These are phyloP conservation scores for Lycium barbarum DNA, from an alignment of 257 asterid species.

Conservation along the genomic window DNA sequence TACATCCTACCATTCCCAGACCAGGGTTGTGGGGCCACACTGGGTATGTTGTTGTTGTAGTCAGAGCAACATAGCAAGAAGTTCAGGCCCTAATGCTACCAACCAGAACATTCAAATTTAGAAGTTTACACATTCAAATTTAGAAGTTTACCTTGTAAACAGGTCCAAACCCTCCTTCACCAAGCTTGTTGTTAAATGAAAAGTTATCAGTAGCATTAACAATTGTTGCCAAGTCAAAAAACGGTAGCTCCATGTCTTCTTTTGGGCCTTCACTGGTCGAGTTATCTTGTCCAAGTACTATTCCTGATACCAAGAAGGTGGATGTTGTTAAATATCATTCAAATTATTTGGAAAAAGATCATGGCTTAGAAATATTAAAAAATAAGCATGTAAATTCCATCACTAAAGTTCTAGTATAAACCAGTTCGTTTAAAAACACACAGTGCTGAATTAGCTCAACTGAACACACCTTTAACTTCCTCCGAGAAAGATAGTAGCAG, in stretches of 20 bases:
- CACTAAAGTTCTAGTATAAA: not conserved
- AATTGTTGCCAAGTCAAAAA: conserved; percentile 44
- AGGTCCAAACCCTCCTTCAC: conserved; percentile 62
- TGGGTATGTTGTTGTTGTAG: too few relatives aligned
- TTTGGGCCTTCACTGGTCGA: not conserved
- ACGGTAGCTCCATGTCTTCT: conserved; percentile 51
- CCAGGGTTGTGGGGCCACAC: too few relatives aligned
- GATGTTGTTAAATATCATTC: conserved; percentile 4
- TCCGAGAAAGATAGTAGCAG: conserved; percentile 36
- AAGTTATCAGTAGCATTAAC: conserved; percentile 48
- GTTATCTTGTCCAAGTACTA: not conserved
- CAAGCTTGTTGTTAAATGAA: conserved; percentile 46
- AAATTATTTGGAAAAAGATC: not conserved
- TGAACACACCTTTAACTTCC: conserved; percentile 18
- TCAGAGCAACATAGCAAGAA: not conserved
- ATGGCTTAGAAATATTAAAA: not conserved
- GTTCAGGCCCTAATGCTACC: not conserved
- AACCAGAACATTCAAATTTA: not conserved
- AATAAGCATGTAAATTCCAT: not conserved
- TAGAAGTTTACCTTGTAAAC: conserved; percentile 50
- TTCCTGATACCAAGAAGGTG: not conserved
- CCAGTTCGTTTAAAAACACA: not conserved
- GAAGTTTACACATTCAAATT: conserved; percentile 29
- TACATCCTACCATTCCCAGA: too few relatives aligned
- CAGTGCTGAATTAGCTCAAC: not conserved